Base-by-base conservation (phyloP, 306 rosid genomes). In the Inga oerstediana region DNA sequence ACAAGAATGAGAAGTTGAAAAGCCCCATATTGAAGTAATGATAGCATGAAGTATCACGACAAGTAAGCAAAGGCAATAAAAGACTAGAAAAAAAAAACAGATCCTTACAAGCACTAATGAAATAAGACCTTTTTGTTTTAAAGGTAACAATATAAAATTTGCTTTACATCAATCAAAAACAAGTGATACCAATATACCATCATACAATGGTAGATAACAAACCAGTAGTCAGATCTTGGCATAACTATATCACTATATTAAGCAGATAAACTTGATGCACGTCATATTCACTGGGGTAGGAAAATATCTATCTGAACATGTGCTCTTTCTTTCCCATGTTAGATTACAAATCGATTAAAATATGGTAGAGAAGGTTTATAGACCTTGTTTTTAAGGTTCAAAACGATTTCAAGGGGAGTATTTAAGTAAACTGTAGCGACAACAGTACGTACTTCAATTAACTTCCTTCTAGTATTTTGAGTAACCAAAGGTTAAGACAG, bases 1-100 rank as follows among this genome's bases (percentile, higher is more conserved):
- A 65, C 68, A 34, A 65, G 39, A 79, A 82, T 71, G 78, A 12
- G 69, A 87, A 81, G 46, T 81, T 67, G 61, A 78, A 64, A 58
- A 62, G 56, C 48, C 68, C 62, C 35, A 52, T 24, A 77, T 32
- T 35, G 80, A 79, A 72, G 67, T 52, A 69, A 74, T 56, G 76
- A 80, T 39, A 39, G 49, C 74, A 39, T 69, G 74, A 37, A 69
- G 74, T 69, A 10, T 35, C 73, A 68, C 37, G 46, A 37, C 73
- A 34, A 66, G 72, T 24, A 74, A 74, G 39, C 75, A 45, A 78
- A 73, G 39, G 52, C 45, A 24, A 78, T 12, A 58, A 41, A 75
- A 80, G 51, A 87, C 45, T 46, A 46, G 34, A 3, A 45, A 13
- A 13, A 45, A 67, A 65, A 30, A 87, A 41, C 49, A 35, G 39